Evolutionary conservation across 129 eudicot species (phyloP).

Genomic region (Kitagawia praeruptora): DNA sequence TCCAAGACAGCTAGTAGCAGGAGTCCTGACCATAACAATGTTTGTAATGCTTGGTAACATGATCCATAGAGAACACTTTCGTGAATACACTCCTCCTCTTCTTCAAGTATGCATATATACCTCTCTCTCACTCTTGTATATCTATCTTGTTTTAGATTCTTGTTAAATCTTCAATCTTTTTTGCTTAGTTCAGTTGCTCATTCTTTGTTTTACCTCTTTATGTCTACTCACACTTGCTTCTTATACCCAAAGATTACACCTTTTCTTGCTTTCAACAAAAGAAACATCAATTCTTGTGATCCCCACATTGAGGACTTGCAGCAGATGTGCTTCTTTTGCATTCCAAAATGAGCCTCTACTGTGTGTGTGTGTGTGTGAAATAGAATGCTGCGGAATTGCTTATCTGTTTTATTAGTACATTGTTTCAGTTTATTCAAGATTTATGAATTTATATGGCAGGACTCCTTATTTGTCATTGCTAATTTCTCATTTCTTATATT

Average conservation of each 20-base stretch:
- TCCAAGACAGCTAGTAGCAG: constrained; percentile 90
- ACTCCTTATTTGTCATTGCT: neutral
- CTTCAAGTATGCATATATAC: constrained; percentile 24
- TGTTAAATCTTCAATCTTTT: no score
- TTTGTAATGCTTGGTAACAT: constrained; percentile 93
- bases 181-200: neutral
- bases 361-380: neutral
- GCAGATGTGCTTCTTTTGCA: no score
- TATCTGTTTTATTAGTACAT: neutral
- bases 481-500: constrained; percentile 1
- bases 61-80: constrained; percentile 88
- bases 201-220: neutral
- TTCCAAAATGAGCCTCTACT: neutral
- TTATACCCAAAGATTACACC: neutral
- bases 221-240: neutral
- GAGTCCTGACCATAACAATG: constrained; percentile 83
- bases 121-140: neutral
- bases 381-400: neutral
- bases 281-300: neutral
- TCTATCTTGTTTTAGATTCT: neutral
- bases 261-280: neutral
- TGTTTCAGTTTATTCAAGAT: neutral
- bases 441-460: neutral
- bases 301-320: neutral
- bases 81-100: constrained; percentile 21